These are phyloP conservation scores for Phytophthora capsici DNA, from an alignment of 352 stramenopile species.

Conservation along the genomic window DNA sequence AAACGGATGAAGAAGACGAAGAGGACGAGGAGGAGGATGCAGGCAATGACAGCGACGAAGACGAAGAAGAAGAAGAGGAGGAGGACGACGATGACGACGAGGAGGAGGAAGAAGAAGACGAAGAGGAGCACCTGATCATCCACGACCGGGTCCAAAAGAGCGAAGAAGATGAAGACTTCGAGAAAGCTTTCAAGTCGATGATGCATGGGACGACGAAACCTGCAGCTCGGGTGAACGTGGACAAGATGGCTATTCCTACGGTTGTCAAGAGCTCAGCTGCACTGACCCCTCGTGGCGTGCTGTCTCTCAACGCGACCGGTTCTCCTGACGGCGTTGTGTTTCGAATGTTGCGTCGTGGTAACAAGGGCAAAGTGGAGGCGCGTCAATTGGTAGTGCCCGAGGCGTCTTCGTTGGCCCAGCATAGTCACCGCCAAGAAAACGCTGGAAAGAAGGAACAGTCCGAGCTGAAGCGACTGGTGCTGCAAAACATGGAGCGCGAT, in stretches of 20 bases:
- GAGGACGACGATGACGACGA: constrained; percentile 70
- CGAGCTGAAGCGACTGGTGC: constrained; percentile 88
- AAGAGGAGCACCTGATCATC: constrained; percentile 91
- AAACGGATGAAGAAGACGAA: constrained; percentile 63
- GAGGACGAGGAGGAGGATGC: constrained; percentile 59
- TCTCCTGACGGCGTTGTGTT: constrained; percentile 81
- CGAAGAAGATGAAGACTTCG: constrained; percentile 89
- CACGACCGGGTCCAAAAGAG: constrained; percentile 77
- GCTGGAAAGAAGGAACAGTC: constrained; percentile 86
- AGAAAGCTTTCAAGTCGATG: constrained; percentile 89
- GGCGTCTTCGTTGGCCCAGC: constrained; percentile 93
- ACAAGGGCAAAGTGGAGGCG: constrained; percentile 97
- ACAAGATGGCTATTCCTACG: constrained; percentile 90
- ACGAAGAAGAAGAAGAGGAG: constrained; percentile 85
- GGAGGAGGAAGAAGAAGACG: constrained; percentile 77
- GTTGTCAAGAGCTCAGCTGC: constrained; percentile 65
- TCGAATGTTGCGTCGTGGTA: constrained; percentile 95
- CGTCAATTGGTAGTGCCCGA: constrained; percentile 93
- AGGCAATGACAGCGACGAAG: constrained; percentile 37
- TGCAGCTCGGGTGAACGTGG: constrained; percentile 71
- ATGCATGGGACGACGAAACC: constrained; percentile 78
- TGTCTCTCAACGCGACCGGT: constrained; percentile 38
- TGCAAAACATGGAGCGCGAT: constrained; percentile 88
- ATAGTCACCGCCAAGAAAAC: constrained; percentile 88
- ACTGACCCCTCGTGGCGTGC: constrained; percentile 14